A percentile compares a stretch with the other conserved stretches of the same genome.
Evolutionary conservation across 768 basidiomycete genomes (phyloP).

Genomic region (Sarcomyxa edulis): DNA sequence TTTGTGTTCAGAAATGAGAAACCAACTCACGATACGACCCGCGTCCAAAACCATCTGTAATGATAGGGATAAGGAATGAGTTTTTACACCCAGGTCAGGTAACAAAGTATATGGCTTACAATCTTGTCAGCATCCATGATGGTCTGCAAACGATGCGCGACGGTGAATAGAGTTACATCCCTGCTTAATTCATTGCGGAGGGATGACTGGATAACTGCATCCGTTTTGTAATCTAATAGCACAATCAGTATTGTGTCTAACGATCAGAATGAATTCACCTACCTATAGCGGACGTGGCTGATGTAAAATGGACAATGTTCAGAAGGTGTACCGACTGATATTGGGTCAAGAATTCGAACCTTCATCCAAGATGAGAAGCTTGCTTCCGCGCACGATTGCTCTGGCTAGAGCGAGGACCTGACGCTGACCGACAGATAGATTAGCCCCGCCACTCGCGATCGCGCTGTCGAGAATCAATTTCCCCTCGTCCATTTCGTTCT

Average conservation of each 20-base stretch:
- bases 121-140: slow-evolving; percentile 47
- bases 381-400: slow-evolving; percentile 44
- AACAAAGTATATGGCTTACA: not conserved
- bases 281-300: slow-evolving; percentile 7
- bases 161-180: slow-evolving; percentile 16
- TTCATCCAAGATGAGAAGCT: slow-evolving; percentile 53
- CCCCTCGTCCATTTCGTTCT: slow-evolving; percentile 14
- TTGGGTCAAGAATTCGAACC: slow-evolving; percentile 31
- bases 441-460: slow-evolving; percentile 57
- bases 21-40: slow-evolving; percentile 27
- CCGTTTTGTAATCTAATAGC: slow-evolving; percentile 3
- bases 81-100: not conserved
- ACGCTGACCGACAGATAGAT: slow-evolving; percentile 68
- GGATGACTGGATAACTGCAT: slow-evolving; percentile 6
- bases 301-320: slow-evolving; percentile 12
- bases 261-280: not conserved
- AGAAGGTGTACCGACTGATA: slow-evolving; percentile 28
- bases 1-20: not conserved
- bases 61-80: too few relatives aligned
- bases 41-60: slow-evolving; percentile 36
- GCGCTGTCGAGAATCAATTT: slow-evolving; percentile 48
- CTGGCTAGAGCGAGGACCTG: slow-evolving; percentile 62
- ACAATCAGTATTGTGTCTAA: not conserved
- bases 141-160: slow-evolving; percentile 48
- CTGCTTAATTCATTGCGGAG: slow-evolving; percentile 4